A percentile compares a stretch with the other conserved stretches of the same genome.
Evolutionary conservation across 164 flowering plant genomes (phyloP).

Genomic region (Amborella trichopoda): DNA sequence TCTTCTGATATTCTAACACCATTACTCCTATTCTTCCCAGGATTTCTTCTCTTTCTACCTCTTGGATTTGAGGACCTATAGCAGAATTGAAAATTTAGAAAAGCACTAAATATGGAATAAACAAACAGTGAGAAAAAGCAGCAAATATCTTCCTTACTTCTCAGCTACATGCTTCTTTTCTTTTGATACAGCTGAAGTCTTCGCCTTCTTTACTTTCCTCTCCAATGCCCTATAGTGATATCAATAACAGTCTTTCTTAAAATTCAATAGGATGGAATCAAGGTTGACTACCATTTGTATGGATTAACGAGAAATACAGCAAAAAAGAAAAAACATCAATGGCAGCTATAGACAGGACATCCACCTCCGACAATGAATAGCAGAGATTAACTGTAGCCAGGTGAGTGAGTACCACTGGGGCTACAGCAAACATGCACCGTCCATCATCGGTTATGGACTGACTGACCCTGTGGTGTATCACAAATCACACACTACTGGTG

Average conservation of each 20-base stretch:
- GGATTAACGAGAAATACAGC: neutral
- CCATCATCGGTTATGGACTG: no score
- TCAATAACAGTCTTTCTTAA: neutral
- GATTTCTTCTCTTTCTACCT: conserved; percentile 40
- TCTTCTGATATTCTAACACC: conserved; percentile 13
- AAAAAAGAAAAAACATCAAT: neutral
- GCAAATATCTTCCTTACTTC: conserved; percentile 30
- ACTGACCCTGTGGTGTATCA: no score
- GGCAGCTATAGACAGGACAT: conserved; percentile 27
- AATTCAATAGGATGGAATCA: neutral
- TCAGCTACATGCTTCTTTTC: conserved; percentile 20
- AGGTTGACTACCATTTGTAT: neutral
- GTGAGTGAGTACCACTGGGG: no score
- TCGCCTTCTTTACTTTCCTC: conserved; percentile 20
- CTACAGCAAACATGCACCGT: no score
- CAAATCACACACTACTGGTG: no score
- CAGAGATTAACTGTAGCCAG: no score
- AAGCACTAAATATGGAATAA: neutral
- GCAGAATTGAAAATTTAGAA: conserved; percentile 4
- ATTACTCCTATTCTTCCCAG: conserved; percentile 28
- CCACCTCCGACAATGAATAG: no score
- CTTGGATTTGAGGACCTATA: conserved; percentile 20
- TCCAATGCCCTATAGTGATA: conserved; percentile 25
- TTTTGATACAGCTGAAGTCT: conserved; percentile 13
- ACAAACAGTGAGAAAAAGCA: neutral